Evolutionary conservation across 2,329 filamentous ascomycete genomes (phyloP).

Genomic region (Phialophora verrucosa): DNA sequence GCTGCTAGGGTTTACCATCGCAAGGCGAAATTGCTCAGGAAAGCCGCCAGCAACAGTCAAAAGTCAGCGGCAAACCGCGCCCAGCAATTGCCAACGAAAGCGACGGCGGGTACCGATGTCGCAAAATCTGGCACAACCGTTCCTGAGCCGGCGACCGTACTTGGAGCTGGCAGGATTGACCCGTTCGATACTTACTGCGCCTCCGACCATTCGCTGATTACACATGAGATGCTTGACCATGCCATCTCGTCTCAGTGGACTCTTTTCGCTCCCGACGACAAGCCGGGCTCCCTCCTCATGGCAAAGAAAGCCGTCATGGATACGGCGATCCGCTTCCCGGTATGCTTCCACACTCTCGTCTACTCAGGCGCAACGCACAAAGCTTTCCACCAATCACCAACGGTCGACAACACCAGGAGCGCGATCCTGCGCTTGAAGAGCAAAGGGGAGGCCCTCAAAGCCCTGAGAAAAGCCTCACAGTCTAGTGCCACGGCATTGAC

Average conservation of each 20-base stretch:
- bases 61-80: neutral
- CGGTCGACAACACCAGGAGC: conserved; percentile 17
- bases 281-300: conserved; percentile 5
- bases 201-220: conserved; percentile 13
- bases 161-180: conserved; percentile 21
- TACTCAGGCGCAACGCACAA: conserved; percentile 22
- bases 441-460: conserved; percentile 10
- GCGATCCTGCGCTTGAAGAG: conserved; percentile 15
- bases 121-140: neutral
- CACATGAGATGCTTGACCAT: conserved; percentile 25
- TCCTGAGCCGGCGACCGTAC: conserved; percentile 8
- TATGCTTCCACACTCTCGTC: conserved; percentile 19
- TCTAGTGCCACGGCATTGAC: conserved; percentile 5
- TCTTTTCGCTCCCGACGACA: conserved; percentile 19
- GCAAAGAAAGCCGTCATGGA: conserved; percentile 17
- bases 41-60: neutral
- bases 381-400: conserved; percentile 20
- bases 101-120: neutral
- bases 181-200: conserved; percentile 19
- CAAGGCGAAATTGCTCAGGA: conserved; percentile 17
- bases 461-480: conserved; percentile 7
- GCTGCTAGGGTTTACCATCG: conserved; percentile 19
- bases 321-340: conserved; percentile 16
- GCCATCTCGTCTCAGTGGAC: conserved; percentile 22
- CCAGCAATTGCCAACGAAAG: neutral